phyloP scores from a whole-genome alignment of 495 filamentous ascomycete genomes.

The Aspergillus biplanus region DNA sequence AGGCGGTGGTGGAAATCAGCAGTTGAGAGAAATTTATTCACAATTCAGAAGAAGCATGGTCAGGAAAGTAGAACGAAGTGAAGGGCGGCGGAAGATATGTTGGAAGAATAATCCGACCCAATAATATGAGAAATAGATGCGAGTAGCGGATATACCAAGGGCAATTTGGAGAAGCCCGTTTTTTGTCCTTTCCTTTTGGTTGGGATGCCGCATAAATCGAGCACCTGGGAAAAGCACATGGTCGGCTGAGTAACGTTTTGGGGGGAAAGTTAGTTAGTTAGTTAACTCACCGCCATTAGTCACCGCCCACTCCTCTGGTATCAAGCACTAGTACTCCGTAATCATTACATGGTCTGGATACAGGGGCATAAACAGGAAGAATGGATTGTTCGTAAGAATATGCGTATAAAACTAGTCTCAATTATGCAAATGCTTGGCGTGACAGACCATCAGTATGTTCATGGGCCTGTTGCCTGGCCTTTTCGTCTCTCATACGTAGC shows the following conservation, averaged over 20 bases:
- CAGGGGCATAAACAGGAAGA: background rate
- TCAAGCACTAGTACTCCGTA: too few species aligned
- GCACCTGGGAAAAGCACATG: conserved; percentile 7
- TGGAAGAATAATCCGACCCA: conserved; percentile 19
- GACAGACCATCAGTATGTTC: conserved; percentile 29
- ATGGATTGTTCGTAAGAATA: conserved; percentile 15
- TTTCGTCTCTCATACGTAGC: conserved; percentile 25
- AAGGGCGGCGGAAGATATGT: background rate
- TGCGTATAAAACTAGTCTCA: conserved; percentile 24
- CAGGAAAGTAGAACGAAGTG: background rate
- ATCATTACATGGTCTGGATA: background rate
- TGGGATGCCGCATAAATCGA: conserved; percentile 6
- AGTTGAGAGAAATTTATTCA: conserved; percentile 12
- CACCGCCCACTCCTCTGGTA: background rate
- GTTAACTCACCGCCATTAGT: background rate
- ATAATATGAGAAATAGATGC: background rate
- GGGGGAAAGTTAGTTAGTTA: too few species aligned
- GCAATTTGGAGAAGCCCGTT: background rate
- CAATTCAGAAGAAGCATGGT: conserved; percentile 17
- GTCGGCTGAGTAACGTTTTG: conserved; percentile 11
- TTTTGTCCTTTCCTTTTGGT: conserved; percentile 4
- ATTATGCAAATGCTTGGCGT: conserved; percentile 23
- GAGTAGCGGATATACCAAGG: conserved; percentile 3
- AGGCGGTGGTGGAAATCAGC: conserved; percentile 21
- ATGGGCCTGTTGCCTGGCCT: conserved; percentile 22